phyloP scores from a whole-genome alignment of 768 basidiomycete genomes.

The Pleurotus tuber-regium region DNA sequence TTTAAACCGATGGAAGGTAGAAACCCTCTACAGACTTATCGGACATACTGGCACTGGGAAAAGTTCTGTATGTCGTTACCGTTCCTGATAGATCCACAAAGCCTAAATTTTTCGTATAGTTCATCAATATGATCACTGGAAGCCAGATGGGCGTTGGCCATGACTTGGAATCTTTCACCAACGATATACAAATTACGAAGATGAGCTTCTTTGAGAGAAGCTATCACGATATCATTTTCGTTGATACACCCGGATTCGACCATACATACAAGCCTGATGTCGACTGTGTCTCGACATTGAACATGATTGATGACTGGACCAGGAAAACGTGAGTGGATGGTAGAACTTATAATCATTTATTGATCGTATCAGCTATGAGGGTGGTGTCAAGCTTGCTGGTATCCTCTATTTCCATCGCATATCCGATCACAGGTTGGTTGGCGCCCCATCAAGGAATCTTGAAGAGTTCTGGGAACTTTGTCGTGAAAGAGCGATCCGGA shows the following conservation, averaged over 20 bases:
- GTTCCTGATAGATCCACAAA: neutral
- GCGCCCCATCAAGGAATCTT: constrained; percentile 12
- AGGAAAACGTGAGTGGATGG: constrained; percentile 8
- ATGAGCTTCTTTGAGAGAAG: constrained; percentile 5
- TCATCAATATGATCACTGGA: constrained; percentile 16
- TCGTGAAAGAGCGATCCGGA: constrained; percentile 10
- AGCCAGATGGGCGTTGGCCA: constrained; percentile 13
- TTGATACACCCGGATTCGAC: constrained; percentile 23
- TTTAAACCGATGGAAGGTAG: neutral
- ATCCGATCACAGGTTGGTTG: constrained; percentile 15
- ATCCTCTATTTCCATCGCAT: constrained; percentile 22
- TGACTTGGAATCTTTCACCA: constrained; percentile 15
- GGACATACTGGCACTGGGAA: constrained; percentile 20
- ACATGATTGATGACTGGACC: constrained; percentile 19
- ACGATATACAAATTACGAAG: neutral
- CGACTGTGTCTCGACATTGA: constrained; percentile 19
- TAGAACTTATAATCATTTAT: neutral
- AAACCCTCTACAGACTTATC: constrained; percentile 14
- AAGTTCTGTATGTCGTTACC: constrained; percentile 16
- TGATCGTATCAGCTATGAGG: constrained; percentile 9
- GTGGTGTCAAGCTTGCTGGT: constrained; percentile 14
- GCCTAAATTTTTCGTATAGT: constrained; percentile 8
- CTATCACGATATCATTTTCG: constrained; percentile 15
- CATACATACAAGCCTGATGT: constrained; percentile 16
- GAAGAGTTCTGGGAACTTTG: constrained; percentile 16